Evolutionary conservation across 257 asterid species (phyloP), one percentile per base, ranked within the genome.

Genomic region (Solanum ossicruentum): DNA sequence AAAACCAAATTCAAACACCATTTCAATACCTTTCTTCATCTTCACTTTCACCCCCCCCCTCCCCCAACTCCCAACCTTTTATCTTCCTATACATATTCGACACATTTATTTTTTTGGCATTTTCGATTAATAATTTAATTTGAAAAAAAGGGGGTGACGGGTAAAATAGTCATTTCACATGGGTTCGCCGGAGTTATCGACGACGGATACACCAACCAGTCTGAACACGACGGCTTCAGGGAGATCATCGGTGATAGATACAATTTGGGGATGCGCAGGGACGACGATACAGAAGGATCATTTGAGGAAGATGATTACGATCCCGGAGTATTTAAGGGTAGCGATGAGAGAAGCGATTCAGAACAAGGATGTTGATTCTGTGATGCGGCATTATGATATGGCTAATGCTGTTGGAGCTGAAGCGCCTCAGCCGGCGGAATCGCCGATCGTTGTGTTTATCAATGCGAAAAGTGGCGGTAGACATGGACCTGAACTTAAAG

Each of bases 391-490:
- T 26, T 89, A 84, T 72, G 92, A 93, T 51, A 85, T 86, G 82
- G 93, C 94, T 66, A 85, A 79, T 70, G 88, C 82, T 41, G 90
- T 58, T 1, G 91, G 89, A 8, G 89, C 85, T 55, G 92, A 88
- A 85, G 63, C 87, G 61, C 78, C 32, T 1, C 85, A 55, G 69
- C 83, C 92, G 10, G 89, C 97, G 2, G 99, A 93, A 91, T 90
- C 91, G 67, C 98, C 99, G 51, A 67, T 95, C 66, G 93, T 96
- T 0, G 98, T 95, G 18, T 96, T 96, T 81, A 88, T 96, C 56
- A 96, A 96, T 91, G 92, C 98, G 7, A 93, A 83, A 86, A 96
- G 99, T 58, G 99, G 98, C 10, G 99, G 98, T 0, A 92, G 98
- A 12, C 99, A 96, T 88, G 99, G 99, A 10, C 97, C 97, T n/a